These are phyloP conservation scores for Myrica gale DNA, from an alignment of 306 rosid species.

Conservation along the genomic window DNA sequence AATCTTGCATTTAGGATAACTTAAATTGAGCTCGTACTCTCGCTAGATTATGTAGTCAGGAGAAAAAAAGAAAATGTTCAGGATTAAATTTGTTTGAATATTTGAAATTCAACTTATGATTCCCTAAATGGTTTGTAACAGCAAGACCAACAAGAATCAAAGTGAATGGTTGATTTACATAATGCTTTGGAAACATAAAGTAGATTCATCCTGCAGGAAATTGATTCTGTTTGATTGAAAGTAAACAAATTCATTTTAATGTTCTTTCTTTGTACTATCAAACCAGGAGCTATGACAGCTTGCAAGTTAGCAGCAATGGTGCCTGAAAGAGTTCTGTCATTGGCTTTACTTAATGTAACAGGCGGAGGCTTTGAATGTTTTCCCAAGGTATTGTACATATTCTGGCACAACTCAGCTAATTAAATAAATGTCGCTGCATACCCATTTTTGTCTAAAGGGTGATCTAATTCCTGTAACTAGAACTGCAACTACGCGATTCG, in stretches of 20 bases:
- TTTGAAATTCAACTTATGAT: background rate
- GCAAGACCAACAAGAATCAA: background rate
- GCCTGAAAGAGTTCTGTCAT: constrained; percentile 72
- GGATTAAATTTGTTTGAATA: background rate
- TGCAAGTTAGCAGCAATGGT: constrained; percentile 86
- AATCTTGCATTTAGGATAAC: no score
- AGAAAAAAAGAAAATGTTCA: background rate
- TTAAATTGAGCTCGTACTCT: background rate
- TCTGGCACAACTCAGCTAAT: background rate
- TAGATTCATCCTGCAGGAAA: background rate
- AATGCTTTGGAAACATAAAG: background rate
- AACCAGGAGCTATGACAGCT: constrained; percentile 89
- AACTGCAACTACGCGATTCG: background rate
- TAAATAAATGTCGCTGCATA: background rate
- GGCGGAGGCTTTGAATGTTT: constrained; percentile 92
- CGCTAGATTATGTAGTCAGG: background rate
- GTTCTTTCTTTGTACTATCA: constrained; percentile 1
- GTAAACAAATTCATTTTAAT: background rate
- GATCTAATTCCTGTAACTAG: background rate
- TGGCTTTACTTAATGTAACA: constrained; percentile 87
- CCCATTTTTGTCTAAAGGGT: background rate
- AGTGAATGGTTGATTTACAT: background rate
- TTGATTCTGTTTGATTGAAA: background rate
- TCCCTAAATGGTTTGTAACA: background rate
- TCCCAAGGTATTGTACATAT: constrained; percentile 63